Evolutionary conservation across 1,284 basidiomycete genomes (phyloP).

Genomic region (Cutaneotrichosporon mucoides): DNA sequence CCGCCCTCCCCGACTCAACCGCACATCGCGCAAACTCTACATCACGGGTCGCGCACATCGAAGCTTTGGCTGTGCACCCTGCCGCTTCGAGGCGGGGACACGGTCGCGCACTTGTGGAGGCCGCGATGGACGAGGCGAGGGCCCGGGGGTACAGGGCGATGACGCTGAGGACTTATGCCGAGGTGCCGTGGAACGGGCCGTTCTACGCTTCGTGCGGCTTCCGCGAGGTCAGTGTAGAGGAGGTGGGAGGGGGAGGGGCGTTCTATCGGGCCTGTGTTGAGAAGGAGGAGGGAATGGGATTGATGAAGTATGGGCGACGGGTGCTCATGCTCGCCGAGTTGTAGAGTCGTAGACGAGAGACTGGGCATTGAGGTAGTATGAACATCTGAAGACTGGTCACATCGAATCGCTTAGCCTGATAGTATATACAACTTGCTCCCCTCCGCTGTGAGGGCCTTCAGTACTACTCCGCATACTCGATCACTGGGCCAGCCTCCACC

Average conservation of each 20-base stretch:
- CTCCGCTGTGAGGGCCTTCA: too few species aligned
- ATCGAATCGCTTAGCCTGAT: too few species aligned
- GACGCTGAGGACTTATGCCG: constrained; percentile 1
- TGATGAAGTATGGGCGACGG: neutral
- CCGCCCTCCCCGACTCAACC: too few species aligned
- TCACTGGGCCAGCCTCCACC: too few species aligned
- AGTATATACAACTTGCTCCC: too few species aligned
- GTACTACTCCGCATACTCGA: too few species aligned
- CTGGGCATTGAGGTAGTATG: too few species aligned
- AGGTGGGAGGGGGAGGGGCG: neutral
- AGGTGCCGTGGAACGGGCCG: constrained; percentile 3
- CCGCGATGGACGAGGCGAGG: neutral
- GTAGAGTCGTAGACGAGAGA: neutral
- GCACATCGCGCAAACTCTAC: neutral
- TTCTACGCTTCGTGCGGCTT: constrained; percentile 5
- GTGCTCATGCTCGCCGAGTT: neutral
- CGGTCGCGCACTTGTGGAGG: neutral
- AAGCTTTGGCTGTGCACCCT: neutral
- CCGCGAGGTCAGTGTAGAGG: neutral
- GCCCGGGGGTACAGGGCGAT: neutral
- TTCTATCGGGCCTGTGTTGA: neutral
- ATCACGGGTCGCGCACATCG: neutral
- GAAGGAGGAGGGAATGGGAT: neutral
- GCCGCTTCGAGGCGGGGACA: neutral
- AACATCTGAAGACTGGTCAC: too few species aligned